phyloP scores from a whole-genome alignment of 23 red algal species.

The Gracilaria gracilis region DNA sequence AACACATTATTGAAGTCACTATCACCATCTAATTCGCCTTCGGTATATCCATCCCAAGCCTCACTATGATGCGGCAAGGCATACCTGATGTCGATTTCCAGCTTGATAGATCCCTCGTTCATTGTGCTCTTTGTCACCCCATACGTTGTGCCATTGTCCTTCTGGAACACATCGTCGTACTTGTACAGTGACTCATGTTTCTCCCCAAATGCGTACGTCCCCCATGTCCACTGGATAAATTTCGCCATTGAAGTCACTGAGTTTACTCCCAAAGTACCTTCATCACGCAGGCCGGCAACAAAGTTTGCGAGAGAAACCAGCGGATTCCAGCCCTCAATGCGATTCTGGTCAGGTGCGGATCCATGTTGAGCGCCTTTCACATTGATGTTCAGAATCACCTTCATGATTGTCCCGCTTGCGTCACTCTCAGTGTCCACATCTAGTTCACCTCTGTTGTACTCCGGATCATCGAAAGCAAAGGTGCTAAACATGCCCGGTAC shows the following conservation, averaged over 20 bases:
- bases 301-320: conserved; percentile 50
- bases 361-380: conserved; percentile 58
- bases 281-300: conserved; percentile 29
- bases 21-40: conserved; percentile 37
- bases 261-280: conserved; percentile 21
- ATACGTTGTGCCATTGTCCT: conserved; percentile 58
- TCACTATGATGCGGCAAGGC: conserved; percentile 43
- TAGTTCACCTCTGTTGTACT: conserved; percentile 24
- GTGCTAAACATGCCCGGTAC: conserved; percentile 23
- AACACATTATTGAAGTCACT: not conserved
- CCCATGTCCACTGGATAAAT: conserved; percentile 50
- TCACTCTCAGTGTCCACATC: not conserved
- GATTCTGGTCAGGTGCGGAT: conserved; percentile 49
- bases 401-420: not conserved
- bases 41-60: conserved; percentile 38
- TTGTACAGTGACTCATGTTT: conserved; percentile 40
- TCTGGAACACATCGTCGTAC: conserved; percentile 8
- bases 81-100: conserved; percentile 57
- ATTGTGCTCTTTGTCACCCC: conserved; percentile 49
- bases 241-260: conserved; percentile 21
- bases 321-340: conserved; percentile 38
- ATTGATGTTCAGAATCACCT: conserved; percentile 21
- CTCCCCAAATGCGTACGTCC: conserved; percentile 53
- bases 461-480: conserved; percentile 34
- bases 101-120: conserved; percentile 28